Conservation (phyloP, 1,139 yeast genomes). For the Taphrina wiesneri region DNA sequence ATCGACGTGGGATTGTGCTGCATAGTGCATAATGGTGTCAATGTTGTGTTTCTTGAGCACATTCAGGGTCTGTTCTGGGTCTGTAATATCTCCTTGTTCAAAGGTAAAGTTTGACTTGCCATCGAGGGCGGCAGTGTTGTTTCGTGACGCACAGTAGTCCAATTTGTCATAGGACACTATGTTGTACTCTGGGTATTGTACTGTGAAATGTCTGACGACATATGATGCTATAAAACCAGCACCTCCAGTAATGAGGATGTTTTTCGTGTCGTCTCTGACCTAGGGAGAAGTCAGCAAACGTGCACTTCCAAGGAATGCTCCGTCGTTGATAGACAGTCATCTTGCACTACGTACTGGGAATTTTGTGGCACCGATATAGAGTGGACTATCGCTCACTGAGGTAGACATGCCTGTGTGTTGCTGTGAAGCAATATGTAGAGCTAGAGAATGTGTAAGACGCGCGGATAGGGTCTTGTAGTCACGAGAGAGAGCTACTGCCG, state of each 20-base stretch:
- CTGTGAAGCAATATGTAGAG: not conserved
- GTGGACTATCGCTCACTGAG: constrained; percentile 26
- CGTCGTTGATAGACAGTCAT: no score
- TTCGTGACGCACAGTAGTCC: constrained; percentile 46
- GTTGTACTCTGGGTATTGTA: constrained; percentile 48
- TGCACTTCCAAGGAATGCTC: no score
- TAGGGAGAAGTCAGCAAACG: not conserved
- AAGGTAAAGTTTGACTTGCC: constrained; percentile 43
- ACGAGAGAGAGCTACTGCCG: not conserved
- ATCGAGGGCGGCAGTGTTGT: constrained; percentile 43
- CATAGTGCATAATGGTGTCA: constrained; percentile 54
- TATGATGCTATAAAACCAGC: constrained; percentile 63
- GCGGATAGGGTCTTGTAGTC: not conserved
- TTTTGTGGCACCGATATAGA: constrained; percentile 39
- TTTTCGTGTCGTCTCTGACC: constrained; percentile 30
- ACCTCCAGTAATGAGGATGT: constrained; percentile 58
- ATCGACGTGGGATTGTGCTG: constrained; percentile 64
- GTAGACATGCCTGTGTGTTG: constrained; percentile 11
- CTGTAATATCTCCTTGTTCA: constrained; percentile 50
- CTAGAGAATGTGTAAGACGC: not conserved
- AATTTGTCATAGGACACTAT: constrained; percentile 56
- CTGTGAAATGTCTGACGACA: constrained; percentile 50
- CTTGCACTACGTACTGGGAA: constrained; percentile 32
- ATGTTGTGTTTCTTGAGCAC: constrained; percentile 43
- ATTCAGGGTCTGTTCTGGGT: constrained; percentile 41